Conservation (phyloP, 345 rosid genomes). For the Hibiscus mutabilis region DNA sequence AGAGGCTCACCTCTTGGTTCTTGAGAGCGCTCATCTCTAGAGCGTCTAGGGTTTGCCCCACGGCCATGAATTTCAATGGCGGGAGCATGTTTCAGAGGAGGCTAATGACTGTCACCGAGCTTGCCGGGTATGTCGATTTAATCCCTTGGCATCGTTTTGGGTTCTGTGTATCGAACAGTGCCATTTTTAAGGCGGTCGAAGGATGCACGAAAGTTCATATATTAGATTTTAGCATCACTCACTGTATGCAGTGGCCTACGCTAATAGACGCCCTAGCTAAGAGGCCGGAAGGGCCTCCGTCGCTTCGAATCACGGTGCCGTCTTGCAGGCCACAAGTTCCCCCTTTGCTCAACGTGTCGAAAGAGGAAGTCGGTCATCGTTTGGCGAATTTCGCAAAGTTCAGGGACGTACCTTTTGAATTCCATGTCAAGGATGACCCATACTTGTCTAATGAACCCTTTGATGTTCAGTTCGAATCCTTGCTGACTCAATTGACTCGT, state of each 20-base stretch:
- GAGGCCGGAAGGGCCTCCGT: constrained; percentile 61
- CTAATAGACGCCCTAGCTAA: constrained; percentile 59
- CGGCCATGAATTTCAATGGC: constrained; percentile 36
- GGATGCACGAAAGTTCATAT: constrained; percentile 47
- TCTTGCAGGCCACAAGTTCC: constrained; percentile 44
- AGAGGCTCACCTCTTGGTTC: constrained; percentile 57
- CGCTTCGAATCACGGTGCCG: constrained; percentile 53
- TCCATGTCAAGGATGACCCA: constrained; percentile 26
- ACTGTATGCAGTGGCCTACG: constrained; percentile 80
- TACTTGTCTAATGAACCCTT: constrained; percentile 14
- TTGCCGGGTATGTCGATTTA: constrained; percentile 63
- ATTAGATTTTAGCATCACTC: constrained; percentile 57
- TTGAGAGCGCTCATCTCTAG: constrained; percentile 57
- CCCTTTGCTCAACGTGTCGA: constrained; percentile 46
- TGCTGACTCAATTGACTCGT: constrained; percentile 32
- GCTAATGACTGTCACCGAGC: constrained; percentile 52
- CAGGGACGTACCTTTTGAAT: constrained; percentile 50
- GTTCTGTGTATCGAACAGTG: constrained; percentile 54
- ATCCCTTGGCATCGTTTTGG: constrained; percentile 80
- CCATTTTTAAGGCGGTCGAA: constrained; percentile 41
- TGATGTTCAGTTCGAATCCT: constrained; percentile 25
- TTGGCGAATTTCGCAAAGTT: constrained; percentile 52
- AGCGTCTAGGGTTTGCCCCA: constrained; percentile 52
- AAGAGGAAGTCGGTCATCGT: constrained; percentile 48
- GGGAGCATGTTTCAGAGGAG: constrained; percentile 29